Evolutionary conservation across 345 rosid species (phyloP), one percentile per base, ranked within the genome.

Genomic region (Linum usitatissimum): DNA sequence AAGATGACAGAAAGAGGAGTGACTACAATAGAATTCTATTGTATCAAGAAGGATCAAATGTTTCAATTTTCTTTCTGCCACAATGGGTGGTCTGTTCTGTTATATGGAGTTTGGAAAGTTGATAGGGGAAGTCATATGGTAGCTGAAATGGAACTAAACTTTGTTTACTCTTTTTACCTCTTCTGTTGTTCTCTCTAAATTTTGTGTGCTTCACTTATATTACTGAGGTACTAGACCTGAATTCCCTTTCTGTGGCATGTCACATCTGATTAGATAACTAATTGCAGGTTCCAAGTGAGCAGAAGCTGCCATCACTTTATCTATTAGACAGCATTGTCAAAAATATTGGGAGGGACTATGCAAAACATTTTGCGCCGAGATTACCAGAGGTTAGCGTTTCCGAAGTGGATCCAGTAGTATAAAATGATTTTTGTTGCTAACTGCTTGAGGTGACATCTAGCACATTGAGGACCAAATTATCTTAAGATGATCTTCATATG

Each of bases 291-390:
- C 96, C 99, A 58, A 87, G 87, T 69, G 99, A 93, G 58, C 99
- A 93, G 81, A 93, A 93, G 90, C 79, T 93, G 70, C 99, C 99
- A 61, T 82, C 97, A 7, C 87, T 93, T 69, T 93, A 93, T 86
- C 95, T 93, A 55, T 75, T 93, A 73, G 99, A 93, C 82, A 93
- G 99, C 82, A 93, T 93, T 79, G 97, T 93, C 66, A 93, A 93
- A 86, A 93, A 93, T 71, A 90, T 90, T 40, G 96, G 92, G 74
- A 80, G 90, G 66, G 95, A 87, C 75, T 93, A 93, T 81, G 90
- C 87, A 64, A 93, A 81, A 76, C 76, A 81, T 71, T 93, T 93
- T 81, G 96, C 80, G 66, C 69, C 80, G 63, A 84, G 77, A 77
- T 82, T 90, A 57, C 88, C 87, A 36, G 97, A 90, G 96, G 99